Evolutionary conservation across 75 land plant genomes (phyloP).

Genomic region (Selaginella moellendorffii): DNA sequence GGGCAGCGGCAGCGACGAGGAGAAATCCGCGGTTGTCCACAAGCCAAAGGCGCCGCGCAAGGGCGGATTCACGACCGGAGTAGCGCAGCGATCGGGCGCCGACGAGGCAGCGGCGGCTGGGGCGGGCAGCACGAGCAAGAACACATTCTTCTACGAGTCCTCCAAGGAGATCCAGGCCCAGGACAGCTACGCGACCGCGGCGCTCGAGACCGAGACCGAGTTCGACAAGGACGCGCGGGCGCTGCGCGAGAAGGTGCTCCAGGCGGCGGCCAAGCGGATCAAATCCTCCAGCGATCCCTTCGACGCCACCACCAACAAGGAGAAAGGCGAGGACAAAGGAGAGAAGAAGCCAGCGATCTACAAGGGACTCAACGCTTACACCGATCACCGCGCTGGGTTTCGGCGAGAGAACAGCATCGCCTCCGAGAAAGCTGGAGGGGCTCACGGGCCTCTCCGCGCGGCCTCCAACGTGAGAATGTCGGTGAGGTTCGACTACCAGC

Average conservation of each 20-base stretch:
- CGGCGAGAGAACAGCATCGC: background rate
- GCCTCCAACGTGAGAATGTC: conserved; percentile 46
- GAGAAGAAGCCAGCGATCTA: conserved; percentile 38
- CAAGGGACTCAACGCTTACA: conserved; percentile 74
- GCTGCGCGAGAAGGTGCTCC: background rate
- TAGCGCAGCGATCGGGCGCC: background rate
- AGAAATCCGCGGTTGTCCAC: conserved; percentile 17
- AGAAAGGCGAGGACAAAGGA: conserved; percentile 21
- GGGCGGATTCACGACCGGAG: conserved; percentile 9
- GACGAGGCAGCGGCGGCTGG: conserved; percentile 1
- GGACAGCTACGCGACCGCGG: background rate
- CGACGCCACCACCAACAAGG: no score
- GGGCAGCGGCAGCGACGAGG: conserved; percentile 8
- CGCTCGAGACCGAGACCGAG: background rate
- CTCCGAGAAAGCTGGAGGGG: conserved; percentile 1
- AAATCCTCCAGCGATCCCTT: no score
- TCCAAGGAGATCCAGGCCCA: conserved; percentile 1
- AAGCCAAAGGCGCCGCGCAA: conserved; percentile 24
- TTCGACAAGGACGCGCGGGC: conserved; percentile 7
- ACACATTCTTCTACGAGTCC: conserved; percentile 1
- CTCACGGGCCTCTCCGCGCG: conserved; percentile 45
- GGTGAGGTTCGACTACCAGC: conserved; percentile 4
- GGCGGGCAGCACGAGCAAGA: conserved; percentile 1
- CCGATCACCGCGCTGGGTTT: conserved; percentile 35
- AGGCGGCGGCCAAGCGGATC: background rate